Base-by-base conservation (phyloP, 192 early-diverging fungal genomes). In the Coemansia sp. region DNA sequence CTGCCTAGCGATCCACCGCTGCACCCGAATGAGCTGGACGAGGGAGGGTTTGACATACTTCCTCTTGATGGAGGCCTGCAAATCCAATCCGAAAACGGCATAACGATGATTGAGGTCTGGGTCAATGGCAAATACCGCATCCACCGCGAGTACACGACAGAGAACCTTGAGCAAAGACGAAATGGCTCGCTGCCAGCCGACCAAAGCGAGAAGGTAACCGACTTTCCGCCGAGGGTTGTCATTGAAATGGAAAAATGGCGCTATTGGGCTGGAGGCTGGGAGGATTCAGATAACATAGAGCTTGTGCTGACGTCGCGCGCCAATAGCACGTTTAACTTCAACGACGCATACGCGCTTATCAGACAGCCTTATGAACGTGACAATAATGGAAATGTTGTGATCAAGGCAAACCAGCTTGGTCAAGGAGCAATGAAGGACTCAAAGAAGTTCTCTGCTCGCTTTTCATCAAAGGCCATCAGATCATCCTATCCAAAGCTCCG, bases 61-160 rank as follows among this genome's bases (percentile, higher is more conserved):
- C 61, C 71, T 0, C 41, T 65, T 5, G 84, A 85, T 18, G 32
- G 65, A 4, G 84, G 84, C 9, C 41, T 76, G 23, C 23, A 85
- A 9, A 19, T 83, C 12, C 70, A 72, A 13, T 77, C 68, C 56
- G 68, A 63, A n/a, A 76, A 69, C 39, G 88, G 87, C 13, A 72
- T 90, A 43, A 83, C 87, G 9, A 83, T 89, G 71, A 57, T 89
- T 6, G 89, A 90, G 70, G 58, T 86, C 18, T 77, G 83, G 64
- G 76, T 90, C 32, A 77, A 85, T 23, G 84, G 65, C 48, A 40
- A 43, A 43, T 82, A 85, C 59, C 68, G 70, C 57, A 60, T 52
- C 21, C 87, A 89, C 70, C 63, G 84, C 58, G 89, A 90, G 70
- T 90, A 79, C 61, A 66, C 81, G 9, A 44, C 67, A 49, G 79